Conservation (phyloP, 345 rosid genomes). For the Pelargonium nanum region DNA sequence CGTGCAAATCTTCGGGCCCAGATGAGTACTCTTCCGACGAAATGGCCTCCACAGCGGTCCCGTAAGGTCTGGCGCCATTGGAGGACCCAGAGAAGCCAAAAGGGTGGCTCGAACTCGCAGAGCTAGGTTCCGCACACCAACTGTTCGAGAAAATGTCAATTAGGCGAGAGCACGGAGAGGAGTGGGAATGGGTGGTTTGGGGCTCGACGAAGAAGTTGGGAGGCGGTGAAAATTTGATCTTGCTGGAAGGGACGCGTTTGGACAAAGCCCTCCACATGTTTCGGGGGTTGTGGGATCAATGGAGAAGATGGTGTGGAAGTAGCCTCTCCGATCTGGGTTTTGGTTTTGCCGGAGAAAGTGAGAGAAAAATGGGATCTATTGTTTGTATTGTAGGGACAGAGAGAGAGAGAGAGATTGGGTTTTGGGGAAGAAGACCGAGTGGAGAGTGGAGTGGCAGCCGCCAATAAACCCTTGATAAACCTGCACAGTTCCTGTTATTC, state of each 20-base stretch:
- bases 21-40: conserved; percentile 63
- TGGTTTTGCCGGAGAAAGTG: not conserved
- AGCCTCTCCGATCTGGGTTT: not conserved
- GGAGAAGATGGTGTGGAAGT: not conserved
- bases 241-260: conserved; percentile 32
- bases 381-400: not conserved
- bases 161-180: conserved; percentile 13
- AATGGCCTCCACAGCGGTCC: conserved; percentile 49
- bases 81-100: conserved; percentile 9
- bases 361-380: not conserved
- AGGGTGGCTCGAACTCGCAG: conserved; percentile 6
- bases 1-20: conserved; percentile 60
- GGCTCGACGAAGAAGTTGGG: conserved; percentile 6
- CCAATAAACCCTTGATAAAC: conserved; percentile 16
- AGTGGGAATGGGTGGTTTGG: conserved; percentile 10
- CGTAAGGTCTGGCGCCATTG: conserved; percentile 25
- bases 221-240: conserved; percentile 21
- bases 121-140: conserved; percentile 11
- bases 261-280: conserved; percentile 68
- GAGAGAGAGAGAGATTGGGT: not conserved
- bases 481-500: too few relatives aligned
- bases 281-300: not conserved
- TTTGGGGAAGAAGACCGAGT: not conserved
- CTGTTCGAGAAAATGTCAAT: conserved; percentile 9
- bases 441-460: conserved; percentile 6